phyloP scores from a whole-genome alignment of 306 rosid species.

The Cucumis cinereus region DNA sequence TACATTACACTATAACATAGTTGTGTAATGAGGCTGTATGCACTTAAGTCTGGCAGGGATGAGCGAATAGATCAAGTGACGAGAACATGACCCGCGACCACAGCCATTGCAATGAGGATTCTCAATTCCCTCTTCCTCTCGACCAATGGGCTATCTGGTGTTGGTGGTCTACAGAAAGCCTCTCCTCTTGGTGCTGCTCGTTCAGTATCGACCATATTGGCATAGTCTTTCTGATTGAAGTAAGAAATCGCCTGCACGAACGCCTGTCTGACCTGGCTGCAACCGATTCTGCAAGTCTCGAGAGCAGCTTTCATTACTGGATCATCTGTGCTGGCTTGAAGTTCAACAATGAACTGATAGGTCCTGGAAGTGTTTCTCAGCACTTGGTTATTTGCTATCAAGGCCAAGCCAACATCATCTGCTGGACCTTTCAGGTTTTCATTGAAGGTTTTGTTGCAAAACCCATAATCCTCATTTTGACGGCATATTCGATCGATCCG shows the following conservation, averaged over 20 bases:
- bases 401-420: background rate
- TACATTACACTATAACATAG: background rate
- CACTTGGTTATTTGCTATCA: slow-evolving; percentile 1
- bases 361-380: background rate
- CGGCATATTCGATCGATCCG: background rate
- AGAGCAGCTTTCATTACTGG: background rate
- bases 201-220: background rate
- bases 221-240: background rate
- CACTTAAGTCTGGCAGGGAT: background rate
- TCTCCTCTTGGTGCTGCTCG: background rate
- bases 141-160: background rate
- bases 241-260: background rate
- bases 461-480: slow-evolving; percentile 3
- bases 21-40: background rate
- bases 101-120: background rate
- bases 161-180: background rate
- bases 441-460: background rate
- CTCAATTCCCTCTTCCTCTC: slow-evolving; percentile 1
- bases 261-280: background rate
- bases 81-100: background rate
- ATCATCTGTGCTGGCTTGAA: background rate
- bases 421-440: background rate
- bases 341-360: background rate
- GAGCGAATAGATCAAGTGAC: background rate
- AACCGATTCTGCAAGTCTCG: background rate